These are phyloP conservation scores for Serendipita sp. DNA, from an alignment of 768 basidiomycete genomes.

Conservation along the genomic window DNA sequence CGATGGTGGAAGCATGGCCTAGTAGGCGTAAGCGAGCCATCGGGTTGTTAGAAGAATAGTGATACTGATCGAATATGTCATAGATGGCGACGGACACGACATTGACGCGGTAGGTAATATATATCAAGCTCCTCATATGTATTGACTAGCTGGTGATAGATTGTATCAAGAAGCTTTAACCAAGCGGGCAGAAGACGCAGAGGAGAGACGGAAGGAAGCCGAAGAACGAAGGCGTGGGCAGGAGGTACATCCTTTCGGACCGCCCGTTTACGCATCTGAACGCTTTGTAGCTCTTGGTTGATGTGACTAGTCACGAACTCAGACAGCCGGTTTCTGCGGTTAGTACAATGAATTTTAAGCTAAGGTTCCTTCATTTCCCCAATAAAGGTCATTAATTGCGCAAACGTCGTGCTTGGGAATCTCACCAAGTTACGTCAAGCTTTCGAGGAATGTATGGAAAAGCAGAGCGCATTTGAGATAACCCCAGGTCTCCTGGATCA, in stretches of 20 bases:
- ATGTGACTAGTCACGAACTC: constrained; percentile 22
- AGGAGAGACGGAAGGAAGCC: constrained; percentile 15
- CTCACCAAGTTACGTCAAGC: constrained; percentile 16
- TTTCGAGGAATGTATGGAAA: constrained; percentile 7
- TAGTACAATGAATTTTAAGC: not conserved
- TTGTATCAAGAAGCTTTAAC: constrained; percentile 1
- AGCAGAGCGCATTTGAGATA: not conserved
- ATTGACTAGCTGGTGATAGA: not conserved
- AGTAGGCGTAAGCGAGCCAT: not conserved
- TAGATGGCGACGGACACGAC: not conserved
- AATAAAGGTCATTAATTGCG: constrained; percentile 17
- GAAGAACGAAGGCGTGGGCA: constrained; percentile 20
- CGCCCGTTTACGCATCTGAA: not conserved
- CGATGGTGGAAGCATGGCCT: not conserved
- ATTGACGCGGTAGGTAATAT: not conserved
- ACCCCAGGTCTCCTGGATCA: not conserved
- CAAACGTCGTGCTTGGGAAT: constrained; percentile 20
- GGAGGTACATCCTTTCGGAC: constrained; percentile 1
- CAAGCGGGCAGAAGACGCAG: constrained; percentile 16
- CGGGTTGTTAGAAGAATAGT: not conserved
- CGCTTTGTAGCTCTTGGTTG: constrained; percentile 21
- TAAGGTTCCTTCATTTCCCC: not conserved
- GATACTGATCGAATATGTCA: not conserved
- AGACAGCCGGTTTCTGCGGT: constrained; percentile 17
- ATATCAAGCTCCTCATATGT: not conserved